Base-by-base conservation (phyloP, 371 early-diverging fungal genomes). In the Syncephalis fuscata region DNA sequence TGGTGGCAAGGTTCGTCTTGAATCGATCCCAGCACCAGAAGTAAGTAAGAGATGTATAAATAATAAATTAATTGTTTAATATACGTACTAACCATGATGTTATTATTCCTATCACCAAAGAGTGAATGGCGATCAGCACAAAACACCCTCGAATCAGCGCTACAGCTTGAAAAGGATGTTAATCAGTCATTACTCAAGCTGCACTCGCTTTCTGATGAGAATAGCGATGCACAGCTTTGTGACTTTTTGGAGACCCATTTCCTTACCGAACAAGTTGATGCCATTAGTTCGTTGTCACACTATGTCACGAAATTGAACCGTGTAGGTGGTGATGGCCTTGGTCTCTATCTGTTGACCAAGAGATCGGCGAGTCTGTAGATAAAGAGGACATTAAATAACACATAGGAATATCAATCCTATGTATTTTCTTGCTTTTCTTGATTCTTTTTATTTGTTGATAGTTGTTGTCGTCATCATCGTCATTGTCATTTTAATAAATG, bases 151-250 rank as follows among this genome's bases (percentile, higher is more conserved):
- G 78, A 79, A 60, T 65, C 70, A 17, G 75, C 75, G 20, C 64
- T 79, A 38, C 76, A 79, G 55, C 62, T 79, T 32, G 80, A 79
- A 57, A 76, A 75, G 50, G 74, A 70, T 51, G 76, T 79, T 42
- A 79, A 79, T 64, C 66, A 70, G 44, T 63, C 71, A 21, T 55
- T 77, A 20, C 53, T 79, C 17, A 68, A 66, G 46, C 64, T 79
- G 32, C 66, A 73, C 47, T 54, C 57, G 21, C 46, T 74, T 22
- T 73, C 69, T 11, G 58, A 59, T 20, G 64, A 68, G 46, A 55
- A 67, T 41, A 49, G 59, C 17, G 80, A 79, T 49, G 54, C 67
- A 10, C 76, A 79, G 47, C 57, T 79, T 42, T 63, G 61, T 41
- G 73, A 76, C 44, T 63, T 61, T 19, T 41, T 79, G 32, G 75